Evolutionary conservation across 139 green algal species (phyloP).

Genomic region (Picochlorum sp.): DNA sequence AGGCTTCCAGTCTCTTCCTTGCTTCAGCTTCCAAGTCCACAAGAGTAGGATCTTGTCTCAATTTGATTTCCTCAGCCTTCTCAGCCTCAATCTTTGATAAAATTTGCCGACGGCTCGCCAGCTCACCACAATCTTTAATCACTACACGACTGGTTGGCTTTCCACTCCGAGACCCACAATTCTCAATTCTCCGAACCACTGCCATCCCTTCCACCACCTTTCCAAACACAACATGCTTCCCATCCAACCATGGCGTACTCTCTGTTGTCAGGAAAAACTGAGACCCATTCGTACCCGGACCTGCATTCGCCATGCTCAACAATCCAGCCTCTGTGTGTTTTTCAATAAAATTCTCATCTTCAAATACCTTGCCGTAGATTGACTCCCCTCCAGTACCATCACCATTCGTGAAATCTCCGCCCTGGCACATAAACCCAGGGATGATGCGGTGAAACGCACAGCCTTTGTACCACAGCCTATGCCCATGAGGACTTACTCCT

Average conservation of each 20-base stretch:
- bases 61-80: conserved; percentile 37
- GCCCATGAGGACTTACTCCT: conserved; percentile 60
- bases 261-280: conserved; percentile 59
- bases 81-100: conserved; percentile 39
- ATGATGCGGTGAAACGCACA: conserved; percentile 76
- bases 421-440: conserved; percentile 72
- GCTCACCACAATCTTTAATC: conserved; percentile 53
- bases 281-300: conserved; percentile 45
- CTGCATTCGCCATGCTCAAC: conserved; percentile 53
- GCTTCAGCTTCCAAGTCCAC: conserved; percentile 56
- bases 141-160: conserved; percentile 30
- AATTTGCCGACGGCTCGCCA: conserved; percentile 61
- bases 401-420: conserved; percentile 65
- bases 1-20: conserved; percentile 36
- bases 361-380: conserved; percentile 47
- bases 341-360: conserved; percentile 41
- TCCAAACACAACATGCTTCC: conserved; percentile 93
- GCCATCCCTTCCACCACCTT: conserved; percentile 74
- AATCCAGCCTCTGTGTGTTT: conserved; percentile 34
- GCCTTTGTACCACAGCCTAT: conserved; percentile 77
- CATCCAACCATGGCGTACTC: conserved; percentile 69
- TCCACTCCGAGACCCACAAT: conserved; percentile 48
- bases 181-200: conserved; percentile 65
- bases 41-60: conserved; percentile 52
- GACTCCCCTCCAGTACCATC: conserved; percentile 74